Evolutionary conservation across 2,329 filamentous ascomycete species (phyloP).

Genomic region (Aspergillus novofumigatus): DNA sequence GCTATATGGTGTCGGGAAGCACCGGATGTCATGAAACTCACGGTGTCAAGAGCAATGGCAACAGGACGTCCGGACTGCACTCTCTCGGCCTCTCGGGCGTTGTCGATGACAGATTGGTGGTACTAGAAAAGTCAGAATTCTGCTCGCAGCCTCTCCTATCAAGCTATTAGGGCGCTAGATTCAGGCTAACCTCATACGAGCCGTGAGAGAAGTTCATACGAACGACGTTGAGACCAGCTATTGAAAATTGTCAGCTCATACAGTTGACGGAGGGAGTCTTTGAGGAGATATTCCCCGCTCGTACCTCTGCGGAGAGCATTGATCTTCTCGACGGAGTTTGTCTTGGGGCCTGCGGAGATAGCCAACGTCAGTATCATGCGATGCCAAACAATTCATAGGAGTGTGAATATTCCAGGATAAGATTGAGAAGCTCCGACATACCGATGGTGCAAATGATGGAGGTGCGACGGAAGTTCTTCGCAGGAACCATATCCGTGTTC

Average conservation of each 20-base stretch:
- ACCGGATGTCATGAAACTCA: slow-evolving; percentile 49
- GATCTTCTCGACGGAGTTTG: slow-evolving; percentile 95
- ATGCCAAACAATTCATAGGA: not conserved
- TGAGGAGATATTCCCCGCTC: slow-evolving; percentile 9
- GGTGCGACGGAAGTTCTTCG: slow-evolving; percentile 88
- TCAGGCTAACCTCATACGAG: slow-evolving; percentile 63
- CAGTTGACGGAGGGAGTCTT: not conserved
- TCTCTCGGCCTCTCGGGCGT: slow-evolving; percentile 82
- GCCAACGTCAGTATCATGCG: slow-evolving; percentile 19
- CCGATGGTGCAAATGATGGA: slow-evolving; percentile 99
- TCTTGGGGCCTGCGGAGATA: slow-evolving; percentile 70
- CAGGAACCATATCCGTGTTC: slow-evolving; percentile 82
- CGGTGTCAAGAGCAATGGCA: slow-evolving; percentile 84
- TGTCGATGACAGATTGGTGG: slow-evolving; percentile 97
- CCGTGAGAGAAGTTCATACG: slow-evolving; percentile 99
- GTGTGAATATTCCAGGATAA: not conserved
- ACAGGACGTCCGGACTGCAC: slow-evolving; percentile 75
- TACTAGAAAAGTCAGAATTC: slow-evolving; percentile 53
- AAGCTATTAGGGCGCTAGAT: not conserved
- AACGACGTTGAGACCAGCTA: slow-evolving; percentile 90
- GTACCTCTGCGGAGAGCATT: slow-evolving; percentile 76
- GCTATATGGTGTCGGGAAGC: not conserved
- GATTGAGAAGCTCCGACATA: slow-evolving; percentile 34
- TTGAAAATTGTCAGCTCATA: slow-evolving; percentile 17
- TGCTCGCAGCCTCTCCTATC: not conserved